Base-by-base conservation (phyloP, 2,329 filamentous ascomycete genomes). In the Trichoderma sp. region DNA sequence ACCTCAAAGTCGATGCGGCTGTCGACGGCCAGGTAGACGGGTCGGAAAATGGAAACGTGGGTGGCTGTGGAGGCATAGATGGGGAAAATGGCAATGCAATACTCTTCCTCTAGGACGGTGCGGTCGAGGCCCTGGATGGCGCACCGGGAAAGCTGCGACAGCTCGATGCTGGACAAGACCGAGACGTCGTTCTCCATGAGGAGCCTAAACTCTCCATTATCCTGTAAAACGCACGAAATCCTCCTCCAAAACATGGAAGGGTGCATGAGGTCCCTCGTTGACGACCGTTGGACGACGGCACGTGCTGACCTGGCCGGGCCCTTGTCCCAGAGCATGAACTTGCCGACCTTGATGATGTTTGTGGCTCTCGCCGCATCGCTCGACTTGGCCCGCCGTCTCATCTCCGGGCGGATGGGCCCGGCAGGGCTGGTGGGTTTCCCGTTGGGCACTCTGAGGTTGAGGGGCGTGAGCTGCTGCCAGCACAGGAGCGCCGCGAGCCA, bases 261-360 rank as follows among this genome's bases (percentile, higher is more conserved):
- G 13, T 84, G 84, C 32, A 83, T 81, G 27, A 86, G 73, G 74
- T 89, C 86, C 68, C 85, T 81, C 1, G 86, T 86, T 2, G 87
- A 89, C 2, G 87, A 83, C 4, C 85, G 80, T 72, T 83, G 85
- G 59, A 87, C 82, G 67, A 89, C 84, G 19, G 86, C 82, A 53
- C 83, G 80, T 6, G 88, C 86, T 42, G 84, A 84, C 19, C 79
- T 78, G 13, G 87, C 83, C 7, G 81, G 75, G 2, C 89, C 90
- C 76, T 91, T 95, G 79, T 98, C 93, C 94, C 94, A 97, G 56
- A 97, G 84, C 75, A 93, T 89, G 76, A 97, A 87, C 76, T 93
- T 94, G 66, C 93, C 95, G 57, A 97, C 92, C 77, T 98, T 99
- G 82, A 98, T 98, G 71, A 98, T 95, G 66, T 90, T 95, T 1